phyloP scores from a whole-genome alignment of 2,329 filamentous ascomycete genomes.

The Colletotrichum neosansevieriae region DNA sequence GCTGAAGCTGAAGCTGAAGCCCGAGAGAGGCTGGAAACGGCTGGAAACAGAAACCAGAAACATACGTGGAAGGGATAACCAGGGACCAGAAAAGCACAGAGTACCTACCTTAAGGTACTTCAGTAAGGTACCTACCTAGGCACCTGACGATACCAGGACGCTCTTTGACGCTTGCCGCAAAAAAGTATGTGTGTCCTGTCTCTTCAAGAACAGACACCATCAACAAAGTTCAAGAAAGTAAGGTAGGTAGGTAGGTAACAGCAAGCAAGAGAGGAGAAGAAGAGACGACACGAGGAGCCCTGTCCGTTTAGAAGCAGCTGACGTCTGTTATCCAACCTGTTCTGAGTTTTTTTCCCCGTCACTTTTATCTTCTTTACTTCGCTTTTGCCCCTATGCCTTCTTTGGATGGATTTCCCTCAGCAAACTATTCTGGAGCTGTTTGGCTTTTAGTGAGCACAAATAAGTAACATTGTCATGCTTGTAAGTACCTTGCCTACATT shows the following conservation, averaged over 20 bases:
- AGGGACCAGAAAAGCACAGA: neutral
- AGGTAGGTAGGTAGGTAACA: neutral
- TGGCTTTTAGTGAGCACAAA: neutral
- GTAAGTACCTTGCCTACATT: neutral
- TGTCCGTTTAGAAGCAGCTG: too few relatives aligned
- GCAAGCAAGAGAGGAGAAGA: neutral
- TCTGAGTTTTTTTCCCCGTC: neutral
- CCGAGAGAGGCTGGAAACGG: slow-evolving; percentile 17
- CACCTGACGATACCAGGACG: neutral
- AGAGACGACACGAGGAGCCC: neutral
- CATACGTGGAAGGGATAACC: neutral
- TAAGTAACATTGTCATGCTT: neutral
- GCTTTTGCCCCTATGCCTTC: neutral
- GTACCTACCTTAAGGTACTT: too few relatives aligned
- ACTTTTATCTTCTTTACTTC: neutral
- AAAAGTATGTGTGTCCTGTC: too few relatives aligned
- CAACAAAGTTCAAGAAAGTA: too few relatives aligned
- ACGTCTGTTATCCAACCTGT: neutral
- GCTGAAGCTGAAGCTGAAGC: slow-evolving; percentile 36
- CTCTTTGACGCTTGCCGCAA: neutral
- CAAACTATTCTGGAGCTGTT: neutral
- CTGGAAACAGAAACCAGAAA: slow-evolving; percentile 17
- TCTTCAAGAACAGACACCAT: too few relatives aligned
- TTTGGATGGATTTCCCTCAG: neutral
- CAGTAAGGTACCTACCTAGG: too few relatives aligned